phyloP scores from a whole-genome alignment of 2,329 filamentous ascomycete genomes.

The Colletotrichum eleusines region DNA sequence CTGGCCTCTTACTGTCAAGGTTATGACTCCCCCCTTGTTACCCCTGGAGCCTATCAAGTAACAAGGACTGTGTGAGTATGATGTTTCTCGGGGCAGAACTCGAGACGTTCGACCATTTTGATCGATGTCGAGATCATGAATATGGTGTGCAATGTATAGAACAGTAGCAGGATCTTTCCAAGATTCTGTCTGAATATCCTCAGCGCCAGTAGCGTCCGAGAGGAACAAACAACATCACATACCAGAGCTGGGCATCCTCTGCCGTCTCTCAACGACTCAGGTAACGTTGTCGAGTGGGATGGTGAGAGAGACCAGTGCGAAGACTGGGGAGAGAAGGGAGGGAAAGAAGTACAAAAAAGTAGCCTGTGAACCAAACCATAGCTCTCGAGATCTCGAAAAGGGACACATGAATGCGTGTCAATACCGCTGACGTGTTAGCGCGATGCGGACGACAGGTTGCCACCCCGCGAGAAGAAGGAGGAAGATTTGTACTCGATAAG shows the following conservation, averaged over 20 bases:
- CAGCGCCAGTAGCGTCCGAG: not conserved
- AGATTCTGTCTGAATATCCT: no score
- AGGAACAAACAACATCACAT: not conserved
- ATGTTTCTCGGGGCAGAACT: not conserved
- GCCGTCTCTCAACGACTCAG: not conserved
- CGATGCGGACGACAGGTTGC: not conserved
- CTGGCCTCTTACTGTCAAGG: not conserved
- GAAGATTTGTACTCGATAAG: not conserved
- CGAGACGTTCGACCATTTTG: not conserved
- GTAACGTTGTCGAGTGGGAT: not conserved
- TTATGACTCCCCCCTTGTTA: not conserved
- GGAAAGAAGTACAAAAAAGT: not conserved
- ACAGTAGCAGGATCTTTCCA: no score
- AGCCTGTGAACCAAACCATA: not conserved
- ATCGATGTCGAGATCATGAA: not conserved
- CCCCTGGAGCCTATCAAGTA: not conserved
- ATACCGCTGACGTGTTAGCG: not conserved
- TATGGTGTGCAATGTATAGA: fast-evolving
- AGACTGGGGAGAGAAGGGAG: not conserved
- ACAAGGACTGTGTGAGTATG: not conserved
- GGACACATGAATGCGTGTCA: no score
- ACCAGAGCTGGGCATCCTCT: not conserved
- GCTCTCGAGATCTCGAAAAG: not conserved
- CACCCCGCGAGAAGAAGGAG: conserved; percentile 6
- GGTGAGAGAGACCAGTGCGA: not conserved